Evolutionary conservation across 306 rosid species (phyloP).

Genomic region (Glycine soja): DNA sequence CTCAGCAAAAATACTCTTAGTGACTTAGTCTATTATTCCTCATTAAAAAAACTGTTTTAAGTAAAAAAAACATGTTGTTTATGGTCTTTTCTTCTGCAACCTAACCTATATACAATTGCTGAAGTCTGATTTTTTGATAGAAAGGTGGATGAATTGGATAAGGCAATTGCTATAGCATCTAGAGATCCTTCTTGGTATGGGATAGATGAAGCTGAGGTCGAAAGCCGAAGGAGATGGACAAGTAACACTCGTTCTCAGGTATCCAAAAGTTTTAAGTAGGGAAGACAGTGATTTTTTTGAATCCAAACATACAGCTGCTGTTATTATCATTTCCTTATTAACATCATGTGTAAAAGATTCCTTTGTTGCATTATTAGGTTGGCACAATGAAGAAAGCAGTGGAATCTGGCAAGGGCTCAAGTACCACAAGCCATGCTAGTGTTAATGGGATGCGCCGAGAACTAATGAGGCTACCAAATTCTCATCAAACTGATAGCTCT

Average conservation of each 20-base stretch:
- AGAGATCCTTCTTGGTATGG: conserved; percentile 90
- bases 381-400: conserved; percentile 66
- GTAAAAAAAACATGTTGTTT: background rate
- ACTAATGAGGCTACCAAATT: conserved; percentile 81
- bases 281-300: conserved; percentile 18
- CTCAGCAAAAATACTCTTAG: background rate
- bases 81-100: conserved; percentile 14
- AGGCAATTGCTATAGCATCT: conserved; percentile 88
- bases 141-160: conserved; percentile 97
- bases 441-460: conserved; percentile 75
- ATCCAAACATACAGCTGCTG: background rate
- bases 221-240: conserved; percentile 92
- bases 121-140: conserved; percentile 83
- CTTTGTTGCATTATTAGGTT: conserved; percentile 58
- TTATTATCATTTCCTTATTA: background rate
- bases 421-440: conserved; percentile 50
- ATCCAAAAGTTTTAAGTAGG: conserved; percentile 37
- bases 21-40: background rate
- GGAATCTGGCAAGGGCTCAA: conserved; percentile 65
- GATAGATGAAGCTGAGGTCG: conserved; percentile 82
- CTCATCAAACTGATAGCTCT: conserved; percentile 60
- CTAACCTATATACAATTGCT: conserved; percentile 49
- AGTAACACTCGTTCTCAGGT: conserved; percentile 87
- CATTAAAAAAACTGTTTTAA: conserved; percentile 1
- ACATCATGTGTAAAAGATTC: conserved; percentile 11